Conservation (phyloP, 2,329 filamentous ascomycete genomes). For the Phaeosphaeriaceae sp. region DNA sequence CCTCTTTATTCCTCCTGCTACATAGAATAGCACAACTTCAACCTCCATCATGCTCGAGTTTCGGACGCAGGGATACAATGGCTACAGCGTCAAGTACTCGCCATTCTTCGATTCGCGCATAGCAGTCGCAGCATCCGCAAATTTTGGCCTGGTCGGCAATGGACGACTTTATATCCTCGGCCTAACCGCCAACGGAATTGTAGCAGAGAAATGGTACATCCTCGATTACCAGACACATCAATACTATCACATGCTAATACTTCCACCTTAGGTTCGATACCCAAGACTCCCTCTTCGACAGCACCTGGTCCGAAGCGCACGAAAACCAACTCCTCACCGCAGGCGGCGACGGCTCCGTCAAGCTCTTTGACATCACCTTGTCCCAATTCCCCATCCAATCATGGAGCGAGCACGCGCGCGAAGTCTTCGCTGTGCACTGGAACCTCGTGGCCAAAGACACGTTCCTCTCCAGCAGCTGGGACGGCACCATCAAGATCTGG, state of each 20-base stretch:
- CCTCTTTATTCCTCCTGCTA: neutral
- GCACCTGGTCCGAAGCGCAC: slow-evolving; percentile 94
- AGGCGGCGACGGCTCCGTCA: slow-evolving; percentile 91
- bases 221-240: neutral
- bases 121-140: slow-evolving; percentile 87
- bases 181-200: slow-evolving; percentile 82
- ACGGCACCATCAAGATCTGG: slow-evolving; percentile 96
- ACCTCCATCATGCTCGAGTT: slow-evolving; percentile 80
- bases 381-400: slow-evolving; percentile 86
- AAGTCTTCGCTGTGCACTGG: slow-evolving; percentile 93
- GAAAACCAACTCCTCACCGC: slow-evolving; percentile 92
- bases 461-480: slow-evolving; percentile 93
- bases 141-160: slow-evolving; percentile 97
- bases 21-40: neutral
- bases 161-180: slow-evolving; percentile 86
- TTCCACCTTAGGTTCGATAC: slow-evolving; percentile 84
- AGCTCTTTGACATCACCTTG: slow-evolving; percentile 86
- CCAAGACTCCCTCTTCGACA: slow-evolving; percentile 94
- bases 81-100: slow-evolving; percentile 97
- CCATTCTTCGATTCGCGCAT: slow-evolving; percentile 96
- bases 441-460: slow-evolving; percentile 89
- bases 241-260: slow-evolving; percentile 13
- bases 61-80: slow-evolving; percentile 91
- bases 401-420: slow-evolving; percentile 91
- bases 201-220: slow-evolving; percentile 77